Percentiles rank a stretch among this genome's conserved stretches.
phyloP scores from a whole-genome alignment of 441 rosid species.

The Brassica hybrid region DNA sequence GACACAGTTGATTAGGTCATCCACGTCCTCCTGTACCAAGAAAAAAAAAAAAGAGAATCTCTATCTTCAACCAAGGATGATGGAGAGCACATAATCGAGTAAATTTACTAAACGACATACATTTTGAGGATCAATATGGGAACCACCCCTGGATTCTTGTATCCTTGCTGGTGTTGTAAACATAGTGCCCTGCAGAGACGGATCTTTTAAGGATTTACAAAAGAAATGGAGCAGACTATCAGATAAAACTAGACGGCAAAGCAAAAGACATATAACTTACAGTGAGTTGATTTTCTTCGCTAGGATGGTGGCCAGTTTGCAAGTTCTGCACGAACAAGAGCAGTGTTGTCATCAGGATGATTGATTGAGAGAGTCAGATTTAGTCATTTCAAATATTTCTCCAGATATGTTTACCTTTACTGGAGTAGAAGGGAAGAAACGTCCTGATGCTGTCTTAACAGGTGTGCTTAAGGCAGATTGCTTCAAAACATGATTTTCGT shows the following conservation, averaged over 20 bases:
- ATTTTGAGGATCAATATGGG: conserved; percentile 69
- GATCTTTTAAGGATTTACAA: conserved; percentile 18
- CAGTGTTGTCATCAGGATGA: conserved; percentile 9
- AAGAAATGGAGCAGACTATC: conserved; percentile 18
- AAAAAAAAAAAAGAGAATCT: conserved; percentile 8
- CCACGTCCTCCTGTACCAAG: conserved; percentile 78
- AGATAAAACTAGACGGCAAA: conserved; percentile 20
- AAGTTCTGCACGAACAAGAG: conserved; percentile 49
- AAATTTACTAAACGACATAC: conserved; percentile 49
- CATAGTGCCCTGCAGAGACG: conserved; percentile 60
- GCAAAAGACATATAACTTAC: conserved; percentile 34
- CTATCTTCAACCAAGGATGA: conserved; percentile 37
- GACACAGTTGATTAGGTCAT: conserved; percentile 72
- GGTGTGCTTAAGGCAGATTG: conserved; percentile 48
- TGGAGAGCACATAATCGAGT: conserved; percentile 11
- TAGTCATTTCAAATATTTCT: conserved; percentile 14
- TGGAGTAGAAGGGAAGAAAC: conserved; percentile 51
- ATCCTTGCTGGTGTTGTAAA: conserved; percentile 62
- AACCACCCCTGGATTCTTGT: conserved; percentile 71
- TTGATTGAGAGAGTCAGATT: conserved; percentile 1
- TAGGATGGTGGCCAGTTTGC: conserved; percentile 72
- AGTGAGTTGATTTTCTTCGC: conserved; percentile 36
- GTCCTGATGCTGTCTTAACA: conserved; percentile 54
- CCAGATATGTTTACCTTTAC: conserved; percentile 51
- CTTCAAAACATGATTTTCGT: conserved; percentile 69